phyloP scores from a whole-genome alignment of 179 eudicot species.

The Silene noctiflora region DNA sequence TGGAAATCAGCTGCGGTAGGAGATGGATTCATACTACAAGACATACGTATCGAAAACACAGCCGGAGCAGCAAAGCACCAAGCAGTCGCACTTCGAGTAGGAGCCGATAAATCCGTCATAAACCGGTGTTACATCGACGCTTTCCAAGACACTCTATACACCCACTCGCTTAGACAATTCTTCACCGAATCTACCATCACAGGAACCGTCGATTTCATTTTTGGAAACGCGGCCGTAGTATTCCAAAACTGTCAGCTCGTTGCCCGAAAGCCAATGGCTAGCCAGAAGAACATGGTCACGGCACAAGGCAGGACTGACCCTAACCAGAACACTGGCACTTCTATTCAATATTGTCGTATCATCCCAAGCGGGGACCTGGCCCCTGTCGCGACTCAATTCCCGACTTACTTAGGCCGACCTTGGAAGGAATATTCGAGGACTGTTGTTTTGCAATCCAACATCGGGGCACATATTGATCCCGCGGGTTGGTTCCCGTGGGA shows the following conservation, averaged over 20 bases:
- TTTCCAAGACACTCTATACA: slow-evolving; percentile 34
- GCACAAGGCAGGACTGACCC: slow-evolving; percentile 31
- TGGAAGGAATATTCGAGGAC: slow-evolving; percentile 32
- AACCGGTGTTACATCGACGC: slow-evolving; percentile 25
- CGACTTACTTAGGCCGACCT: slow-evolving; percentile 30
- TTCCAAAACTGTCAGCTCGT: slow-evolving; percentile 27
- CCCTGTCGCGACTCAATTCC: slow-evolving; percentile 22
- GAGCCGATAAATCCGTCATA: slow-evolving; percentile 25
- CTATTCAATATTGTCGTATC: slow-evolving; percentile 25
- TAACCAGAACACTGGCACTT: slow-evolving; percentile 28
- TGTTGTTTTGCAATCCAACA: slow-evolving; percentile 27
- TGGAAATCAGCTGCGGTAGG: slow-evolving; percentile 29
- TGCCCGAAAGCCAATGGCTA: slow-evolving; percentile 18
- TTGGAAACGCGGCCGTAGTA: slow-evolving; percentile 30
- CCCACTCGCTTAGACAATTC: slow-evolving; percentile 32
- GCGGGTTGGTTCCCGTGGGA: slow-evolving; percentile 29
- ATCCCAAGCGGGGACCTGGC: slow-evolving; percentile 15
- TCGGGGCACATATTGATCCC: slow-evolving; percentile 21
- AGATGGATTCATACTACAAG: slow-evolving; percentile 33
- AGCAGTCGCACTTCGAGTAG: slow-evolving; percentile 31
- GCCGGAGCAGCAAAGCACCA: slow-evolving; percentile 37
- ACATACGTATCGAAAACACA: slow-evolving; percentile 31
- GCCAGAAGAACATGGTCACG: slow-evolving; percentile 31
- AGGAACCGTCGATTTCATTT: slow-evolving; percentile 34
- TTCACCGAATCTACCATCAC: slow-evolving; percentile 13